Conservation (phyloP, 2,329 filamentous ascomycete species). For the Epichloe gansuensis region DNA sequence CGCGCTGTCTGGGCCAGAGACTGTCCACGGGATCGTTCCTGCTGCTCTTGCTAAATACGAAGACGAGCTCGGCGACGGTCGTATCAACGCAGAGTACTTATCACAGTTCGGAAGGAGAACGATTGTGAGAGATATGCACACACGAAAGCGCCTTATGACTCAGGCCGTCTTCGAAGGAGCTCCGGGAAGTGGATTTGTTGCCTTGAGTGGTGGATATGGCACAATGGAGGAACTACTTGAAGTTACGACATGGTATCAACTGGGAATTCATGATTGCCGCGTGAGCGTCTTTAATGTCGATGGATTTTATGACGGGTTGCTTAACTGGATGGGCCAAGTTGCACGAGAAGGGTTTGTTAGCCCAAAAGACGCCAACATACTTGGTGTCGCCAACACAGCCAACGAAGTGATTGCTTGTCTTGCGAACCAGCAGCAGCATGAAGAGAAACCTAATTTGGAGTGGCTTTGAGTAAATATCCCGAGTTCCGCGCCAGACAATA, state of each 20-base stretch:
- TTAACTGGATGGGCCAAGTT: constrained; percentile 66
- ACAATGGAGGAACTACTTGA: constrained; percentile 92
- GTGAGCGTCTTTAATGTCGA: constrained; percentile 76
- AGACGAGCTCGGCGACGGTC: constrained; percentile 39
- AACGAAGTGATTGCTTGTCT: background rate
- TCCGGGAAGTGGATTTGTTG: constrained; percentile 75
- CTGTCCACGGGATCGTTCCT: constrained; percentile 88
- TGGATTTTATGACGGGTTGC: constrained; percentile 78
- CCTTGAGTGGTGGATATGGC: constrained; percentile 79
- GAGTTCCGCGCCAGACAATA: too few species aligned
- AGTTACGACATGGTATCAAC: constrained; percentile 82
- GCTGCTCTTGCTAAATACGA: constrained; percentile 69
- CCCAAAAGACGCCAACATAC: background rate
- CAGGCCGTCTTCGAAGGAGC: constrained; percentile 72
- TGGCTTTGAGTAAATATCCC: background rate
- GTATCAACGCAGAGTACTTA: constrained; percentile 26
- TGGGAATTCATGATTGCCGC: constrained; percentile 72
- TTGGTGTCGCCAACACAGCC: background rate
- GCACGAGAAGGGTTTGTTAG: constrained; percentile 64
- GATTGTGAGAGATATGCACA: constrained; percentile 88
- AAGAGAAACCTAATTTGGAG: background rate
- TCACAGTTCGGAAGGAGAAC: constrained; percentile 67
- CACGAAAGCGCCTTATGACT: constrained; percentile 85
- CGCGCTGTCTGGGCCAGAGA: constrained; percentile 60
- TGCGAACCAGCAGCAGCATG: background rate